phyloP scores from a whole-genome alignment of 371 early-diverging fungal genomes.

The Rhizopus arrhizus region DNA sequence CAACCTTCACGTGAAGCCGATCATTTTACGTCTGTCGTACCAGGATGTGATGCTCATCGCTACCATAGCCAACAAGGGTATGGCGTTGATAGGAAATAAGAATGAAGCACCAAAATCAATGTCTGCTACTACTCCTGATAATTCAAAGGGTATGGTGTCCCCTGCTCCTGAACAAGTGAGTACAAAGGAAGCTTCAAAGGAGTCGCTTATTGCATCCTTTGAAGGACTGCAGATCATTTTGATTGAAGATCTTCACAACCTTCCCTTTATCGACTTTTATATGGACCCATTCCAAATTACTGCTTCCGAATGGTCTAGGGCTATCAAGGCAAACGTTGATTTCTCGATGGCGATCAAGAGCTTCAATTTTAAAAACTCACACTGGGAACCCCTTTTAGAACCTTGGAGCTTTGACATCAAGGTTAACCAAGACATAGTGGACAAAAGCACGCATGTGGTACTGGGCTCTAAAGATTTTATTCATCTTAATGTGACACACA shows the following conservation, averaged over 20 bases:
- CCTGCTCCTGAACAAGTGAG: neutral
- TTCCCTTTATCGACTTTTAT: constrained; percentile 78
- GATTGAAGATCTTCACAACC: constrained; percentile 78
- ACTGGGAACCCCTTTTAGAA: constrained; percentile 91
- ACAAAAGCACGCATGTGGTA: constrained; percentile 42
- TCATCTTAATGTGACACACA: constrained; percentile 74
- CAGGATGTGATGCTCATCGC: constrained; percentile 83
- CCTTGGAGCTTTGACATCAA: constrained; percentile 64
- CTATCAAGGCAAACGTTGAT: constrained; percentile 70
- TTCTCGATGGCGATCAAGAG: constrained; percentile 80
- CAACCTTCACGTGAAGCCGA: constrained; percentile 62
- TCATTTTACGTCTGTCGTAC: constrained; percentile 75
- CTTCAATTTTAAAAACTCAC: constrained; percentile 86
- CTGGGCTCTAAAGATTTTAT: constrained; percentile 64
- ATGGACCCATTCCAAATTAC: constrained; percentile 68
- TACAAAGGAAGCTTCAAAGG: constrained; percentile 20
- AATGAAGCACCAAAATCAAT: constrained; percentile 13
- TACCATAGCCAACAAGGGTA: constrained; percentile 76
- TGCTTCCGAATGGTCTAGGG: constrained; percentile 74
- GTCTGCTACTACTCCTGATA: neutral
- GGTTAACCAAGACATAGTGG: constrained; percentile 31
- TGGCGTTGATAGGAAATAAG: constrained; percentile 54
- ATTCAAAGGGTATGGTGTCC: neutral
- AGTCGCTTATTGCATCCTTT: constrained; percentile 51
- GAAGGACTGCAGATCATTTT: constrained; percentile 72